phyloP scores from a whole-genome alignment of 164 flowering plant genomes.

The Sextonia rubra region DNA sequence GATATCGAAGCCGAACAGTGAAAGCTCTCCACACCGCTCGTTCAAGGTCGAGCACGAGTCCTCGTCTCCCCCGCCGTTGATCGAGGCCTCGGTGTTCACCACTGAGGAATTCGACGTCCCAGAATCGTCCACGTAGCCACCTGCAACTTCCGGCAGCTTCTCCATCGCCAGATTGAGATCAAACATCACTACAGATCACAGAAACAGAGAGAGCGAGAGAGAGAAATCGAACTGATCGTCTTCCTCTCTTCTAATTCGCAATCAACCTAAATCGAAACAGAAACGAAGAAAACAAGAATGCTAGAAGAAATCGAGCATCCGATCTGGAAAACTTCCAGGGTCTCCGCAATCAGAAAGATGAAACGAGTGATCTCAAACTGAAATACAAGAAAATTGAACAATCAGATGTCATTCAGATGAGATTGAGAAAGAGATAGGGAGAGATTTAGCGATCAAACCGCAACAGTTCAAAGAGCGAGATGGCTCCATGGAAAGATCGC shows the following conservation, averaged over 20 bases:
- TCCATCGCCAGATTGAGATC: conserved; percentile 30
- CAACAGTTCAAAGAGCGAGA: not conserved
- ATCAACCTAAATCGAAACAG: too few relatives aligned
- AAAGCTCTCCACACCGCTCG: conserved; percentile 5
- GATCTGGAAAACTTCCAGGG: not conserved
- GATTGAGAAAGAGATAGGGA: not conserved
- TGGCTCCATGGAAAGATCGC: conserved; percentile 1
- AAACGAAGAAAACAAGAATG: not conserved
- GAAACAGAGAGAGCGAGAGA: not conserved
- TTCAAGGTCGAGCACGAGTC: conserved; percentile 35
- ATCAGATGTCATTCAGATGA: not conserved
- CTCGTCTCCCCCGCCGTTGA: conserved; percentile 37
- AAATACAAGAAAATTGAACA: not conserved
- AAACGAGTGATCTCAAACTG: not conserved
- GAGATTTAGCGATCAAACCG: too few relatives aligned
- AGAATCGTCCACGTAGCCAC: conserved; percentile 44
- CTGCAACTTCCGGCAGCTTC: conserved; percentile 10
- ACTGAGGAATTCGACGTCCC: conserved; percentile 60
- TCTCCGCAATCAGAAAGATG: not conserved
- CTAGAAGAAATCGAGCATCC: not conserved
- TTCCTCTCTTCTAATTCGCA: not conserved
- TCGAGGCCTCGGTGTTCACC: conserved; percentile 51
- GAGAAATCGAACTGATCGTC: not conserved
- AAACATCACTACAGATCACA: conserved; percentile 30
- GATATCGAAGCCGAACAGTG: conserved; percentile 37